Evolutionary conservation across 2,329 filamentous ascomycete genomes (phyloP), one percentile per base, ranked within the genome.

Genomic region (Tolypocladium capitatum): DNA sequence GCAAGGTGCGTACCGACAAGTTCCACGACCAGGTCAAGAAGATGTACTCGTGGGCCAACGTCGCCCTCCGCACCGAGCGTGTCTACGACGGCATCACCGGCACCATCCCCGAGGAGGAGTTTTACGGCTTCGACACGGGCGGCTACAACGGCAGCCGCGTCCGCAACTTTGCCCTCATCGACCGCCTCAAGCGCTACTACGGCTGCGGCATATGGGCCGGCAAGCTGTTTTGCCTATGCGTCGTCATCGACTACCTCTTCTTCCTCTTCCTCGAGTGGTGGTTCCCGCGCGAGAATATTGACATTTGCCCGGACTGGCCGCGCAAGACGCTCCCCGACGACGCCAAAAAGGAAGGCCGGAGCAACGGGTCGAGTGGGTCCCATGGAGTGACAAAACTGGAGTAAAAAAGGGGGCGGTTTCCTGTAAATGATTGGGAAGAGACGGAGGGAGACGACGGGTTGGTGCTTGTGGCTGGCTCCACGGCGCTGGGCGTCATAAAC

Each of bases 11-110:
- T 52, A 94, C 92, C 1, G 91, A 97, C 63, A 80, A 84, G 38
- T 98, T 98, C 61, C 92, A 98, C 63, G 91, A 95, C 55, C 86
- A 97, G 65, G 92, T 98, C 52, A 89, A 91, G 65, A 86, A 86
- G 70, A 97, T 97, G 92, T 98, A 98, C 68, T 94, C 88, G 1
- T 98, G 92, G 92, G 86, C 86, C 28, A 91, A 98, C 63, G 91
- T 98, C 28, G 92, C 92, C 14, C 78, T 85, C 57, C 84, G 92
- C 48, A 97, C 92, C 0, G 92, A 98, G 67, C 78, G 91, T 30
- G 92, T 98, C 1, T 98, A 98, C 65, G 82, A 94, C 62, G 87
- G 92, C 43, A 94, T 98, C 56, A 87, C 82, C 2, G 90, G 89
- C 8, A 81, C 81, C n/a, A 81, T 94, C 46, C 81, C 79, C 53